A percentile compares a stretch with the other conserved stretches of the same genome.
Conservation (phyloP, 305 asterid species). For the Fraxinus greggii region DNA sequence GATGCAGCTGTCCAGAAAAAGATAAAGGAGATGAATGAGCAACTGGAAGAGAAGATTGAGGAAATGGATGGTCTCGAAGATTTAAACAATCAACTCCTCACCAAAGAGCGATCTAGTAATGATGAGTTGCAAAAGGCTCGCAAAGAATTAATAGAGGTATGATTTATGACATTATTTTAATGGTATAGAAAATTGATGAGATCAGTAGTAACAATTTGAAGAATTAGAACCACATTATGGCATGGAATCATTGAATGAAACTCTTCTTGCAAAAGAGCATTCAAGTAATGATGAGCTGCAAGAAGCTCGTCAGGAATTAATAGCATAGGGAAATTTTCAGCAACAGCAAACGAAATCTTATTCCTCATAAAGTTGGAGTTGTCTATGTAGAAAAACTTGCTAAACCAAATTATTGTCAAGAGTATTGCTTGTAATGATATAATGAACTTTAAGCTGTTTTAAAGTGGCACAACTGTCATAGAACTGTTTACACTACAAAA, state of each 20-base stretch:
- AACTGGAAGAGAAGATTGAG: constrained; percentile 54
- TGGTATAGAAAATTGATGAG: background rate
- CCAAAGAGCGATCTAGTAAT: constrained; percentile 72
- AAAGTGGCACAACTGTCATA: background rate
- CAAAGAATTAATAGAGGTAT: constrained; percentile 57
- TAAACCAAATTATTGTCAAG: background rate
- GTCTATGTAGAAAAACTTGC: background rate
- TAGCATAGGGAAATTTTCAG: background rate
- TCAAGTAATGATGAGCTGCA: background rate
- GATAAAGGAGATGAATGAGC: constrained; percentile 60
- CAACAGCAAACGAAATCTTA: background rate
- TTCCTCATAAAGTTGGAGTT: background rate
- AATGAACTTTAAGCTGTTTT: background rate
- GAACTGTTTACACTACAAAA: background rate
- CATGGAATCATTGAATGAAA: background rate
- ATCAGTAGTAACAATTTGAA: background rate
- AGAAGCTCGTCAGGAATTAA: background rate
- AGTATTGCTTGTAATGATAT: background rate
- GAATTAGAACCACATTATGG: background rate
- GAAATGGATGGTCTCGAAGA: constrained; percentile 49
- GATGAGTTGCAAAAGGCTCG: constrained; percentile 85
- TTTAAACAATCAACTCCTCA: constrained; percentile 43
- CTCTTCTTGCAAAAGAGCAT: background rate
- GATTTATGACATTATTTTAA: background rate
- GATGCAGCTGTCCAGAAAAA: constrained; percentile 64